Conservation (phyloP, 768 basidiomycete species). For the Suillus cothurnatus region DNA sequence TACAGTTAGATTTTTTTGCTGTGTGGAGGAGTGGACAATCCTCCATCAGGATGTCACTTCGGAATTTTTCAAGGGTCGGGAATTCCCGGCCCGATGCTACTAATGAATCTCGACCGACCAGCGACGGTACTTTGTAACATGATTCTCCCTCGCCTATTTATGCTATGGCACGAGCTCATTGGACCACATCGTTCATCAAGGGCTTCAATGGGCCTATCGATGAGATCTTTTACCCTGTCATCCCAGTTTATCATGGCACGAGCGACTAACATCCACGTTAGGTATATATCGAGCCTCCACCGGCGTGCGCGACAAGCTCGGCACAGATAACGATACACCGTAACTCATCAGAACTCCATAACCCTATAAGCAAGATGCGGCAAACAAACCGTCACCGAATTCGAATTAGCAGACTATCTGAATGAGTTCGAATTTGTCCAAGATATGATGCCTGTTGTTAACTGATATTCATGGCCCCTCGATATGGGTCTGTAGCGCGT, state of each 20-base stretch:
- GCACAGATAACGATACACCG: constrained; percentile 50
- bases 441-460: background rate
- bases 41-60: no score
- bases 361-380: background rate
- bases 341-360: background rate
- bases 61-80: no score
- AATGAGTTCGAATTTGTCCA: background rate
- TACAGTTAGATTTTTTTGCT: no score
- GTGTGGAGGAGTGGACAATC: no score
- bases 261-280: constrained; percentile 24
- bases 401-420: background rate
- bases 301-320: constrained; percentile 55
- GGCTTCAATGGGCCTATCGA: constrained; percentile 50
- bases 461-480: background rate
- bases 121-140: no score
- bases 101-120: no score
- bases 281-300: constrained; percentile 60
- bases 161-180: constrained; percentile 21
- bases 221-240: constrained; percentile 41
- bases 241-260: constrained; percentile 23
- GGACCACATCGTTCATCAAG: constrained; percentile 44
- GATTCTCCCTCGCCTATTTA: background rate
- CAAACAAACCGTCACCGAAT: background rate
- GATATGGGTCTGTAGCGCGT: background rate
- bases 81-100: no score